Percentiles rank a stretch among this genome's conserved stretches.
Conservation (phyloP, 2,329 filamentous ascomycete genomes). For the Alternaria atra region DNA sequence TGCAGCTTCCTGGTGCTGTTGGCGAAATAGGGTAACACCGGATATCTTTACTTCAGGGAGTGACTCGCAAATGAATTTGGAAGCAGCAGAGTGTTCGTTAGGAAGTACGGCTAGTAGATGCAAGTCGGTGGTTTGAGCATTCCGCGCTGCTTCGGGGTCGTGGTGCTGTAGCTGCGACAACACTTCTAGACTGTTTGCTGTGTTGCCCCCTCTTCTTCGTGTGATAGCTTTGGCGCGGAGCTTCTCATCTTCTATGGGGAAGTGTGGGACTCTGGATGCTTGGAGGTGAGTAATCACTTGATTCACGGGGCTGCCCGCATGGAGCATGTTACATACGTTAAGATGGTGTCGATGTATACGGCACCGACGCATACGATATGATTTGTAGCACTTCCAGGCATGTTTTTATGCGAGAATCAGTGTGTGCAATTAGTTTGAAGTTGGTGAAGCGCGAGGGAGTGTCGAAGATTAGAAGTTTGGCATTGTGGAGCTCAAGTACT, state of each 20-base stretch:
- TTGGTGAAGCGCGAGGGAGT: background rate
- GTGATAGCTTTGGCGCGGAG: constrained; percentile 69
- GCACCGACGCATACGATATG: constrained; percentile 72
- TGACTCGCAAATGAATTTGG: constrained; percentile 62
- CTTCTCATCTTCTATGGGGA: constrained; percentile 76
- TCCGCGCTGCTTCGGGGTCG: background rate
- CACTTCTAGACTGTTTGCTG: constrained; percentile 75
- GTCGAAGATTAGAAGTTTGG: constrained; percentile 1
- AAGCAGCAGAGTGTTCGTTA: constrained; percentile 59
- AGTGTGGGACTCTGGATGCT: constrained; percentile 67
- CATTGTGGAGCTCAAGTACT: constrained; percentile 10
- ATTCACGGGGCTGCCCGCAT: background rate
- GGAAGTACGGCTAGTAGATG: constrained; percentile 63
- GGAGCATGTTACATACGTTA: constrained; percentile 4
- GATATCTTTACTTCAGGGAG: constrained; percentile 62
- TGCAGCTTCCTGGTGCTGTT: constrained; percentile 64
- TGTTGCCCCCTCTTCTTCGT: constrained; percentile 75
- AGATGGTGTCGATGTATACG: constrained; percentile 75
- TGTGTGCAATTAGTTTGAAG: background rate
- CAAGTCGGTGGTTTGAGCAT: constrained; percentile 26
- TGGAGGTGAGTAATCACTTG: background rate
- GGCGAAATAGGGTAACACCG: constrained; percentile 66
- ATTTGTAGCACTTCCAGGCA: constrained; percentile 30
- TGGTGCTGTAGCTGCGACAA: constrained; percentile 63
- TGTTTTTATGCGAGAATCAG: background rate